Conservation (phyloP, 805 yeast genomes). For the Myxozyma geophila region DNA sequence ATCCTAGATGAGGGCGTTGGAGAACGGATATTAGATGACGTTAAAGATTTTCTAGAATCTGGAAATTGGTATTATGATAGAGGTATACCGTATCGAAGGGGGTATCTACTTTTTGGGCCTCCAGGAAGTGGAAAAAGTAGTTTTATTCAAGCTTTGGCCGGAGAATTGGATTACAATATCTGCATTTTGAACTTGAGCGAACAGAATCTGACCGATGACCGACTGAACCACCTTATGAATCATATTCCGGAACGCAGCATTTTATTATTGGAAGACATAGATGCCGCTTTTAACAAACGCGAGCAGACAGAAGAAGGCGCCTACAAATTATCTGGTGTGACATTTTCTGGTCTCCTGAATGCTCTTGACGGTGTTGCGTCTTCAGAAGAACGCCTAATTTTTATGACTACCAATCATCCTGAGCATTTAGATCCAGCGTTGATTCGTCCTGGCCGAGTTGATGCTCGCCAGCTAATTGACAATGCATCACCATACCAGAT, state of each 20-base stretch:
- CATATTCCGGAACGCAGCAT: slow-evolving; percentile 91
- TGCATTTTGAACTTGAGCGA: slow-evolving; percentile 92
- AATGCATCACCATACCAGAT: slow-evolving; percentile 88
- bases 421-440: slow-evolving; percentile 92
- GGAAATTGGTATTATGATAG: slow-evolving; percentile 93
- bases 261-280: slow-evolving; percentile 86
- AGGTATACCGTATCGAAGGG: slow-evolving; percentile 97
- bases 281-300: slow-evolving; percentile 90
- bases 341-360: slow-evolving; percentile 90
- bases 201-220: slow-evolving; percentile 88
- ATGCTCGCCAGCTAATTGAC: slow-evolving; percentile 76
- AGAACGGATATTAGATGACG: slow-evolving; percentile 69
- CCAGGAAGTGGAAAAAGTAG: slow-evolving; percentile 98
- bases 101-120: slow-evolving; percentile 92
- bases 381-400: slow-evolving; percentile 93
- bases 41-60: slow-evolving; percentile 73
- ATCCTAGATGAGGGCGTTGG: slow-evolving; percentile 78
- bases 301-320: slow-evolving; percentile 78
- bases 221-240: slow-evolving; percentile 93
- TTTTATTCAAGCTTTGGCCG: slow-evolving; percentile 94
- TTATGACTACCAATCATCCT: slow-evolving; percentile 98
- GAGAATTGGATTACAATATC: slow-evolving; percentile 92
- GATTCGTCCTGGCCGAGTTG: slow-evolving; percentile 93
- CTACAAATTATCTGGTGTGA: slow-evolving; percentile 76
- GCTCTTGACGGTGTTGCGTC: slow-evolving; percentile 97